These are phyloP conservation scores for Candida sanyaensis DNA, from an alignment of 1,139 yeast species.

Conservation along the genomic window DNA sequence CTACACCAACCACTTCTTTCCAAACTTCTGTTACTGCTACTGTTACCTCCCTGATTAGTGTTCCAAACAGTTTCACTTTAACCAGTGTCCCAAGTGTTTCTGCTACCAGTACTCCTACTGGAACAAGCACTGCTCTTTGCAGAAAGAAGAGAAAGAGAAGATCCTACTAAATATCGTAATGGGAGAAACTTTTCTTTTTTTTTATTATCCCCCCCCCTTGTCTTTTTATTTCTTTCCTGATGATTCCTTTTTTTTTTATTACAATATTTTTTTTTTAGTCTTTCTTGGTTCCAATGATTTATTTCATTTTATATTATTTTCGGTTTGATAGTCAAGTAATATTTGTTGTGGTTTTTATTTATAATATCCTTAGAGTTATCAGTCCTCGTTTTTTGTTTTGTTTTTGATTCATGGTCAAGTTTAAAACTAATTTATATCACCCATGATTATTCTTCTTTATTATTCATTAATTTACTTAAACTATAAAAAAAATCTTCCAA, in stretches of 20 bases:
- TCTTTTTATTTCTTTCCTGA: neutral
- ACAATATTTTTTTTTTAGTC: neutral
- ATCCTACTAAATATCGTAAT: slow-evolving; percentile 4
- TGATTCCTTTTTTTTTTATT: neutral
- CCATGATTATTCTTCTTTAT: neutral
- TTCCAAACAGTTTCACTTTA: slow-evolving; percentile 5
- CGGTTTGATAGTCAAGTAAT: neutral
- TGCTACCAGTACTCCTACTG: slow-evolving; percentile 39
- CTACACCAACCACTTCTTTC: slow-evolving; percentile 25
- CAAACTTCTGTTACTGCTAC: slow-evolving; percentile 19
- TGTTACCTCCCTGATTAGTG: slow-evolving; percentile 12
- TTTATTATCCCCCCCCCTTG: neutral
- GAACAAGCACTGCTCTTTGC: slow-evolving; percentile 34
- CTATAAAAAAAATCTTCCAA: neutral
- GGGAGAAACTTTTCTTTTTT: too few relatives aligned
- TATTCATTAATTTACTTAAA: neutral
- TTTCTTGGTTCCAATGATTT: neutral
- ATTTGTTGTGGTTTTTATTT: slow-evolving; percentile 1
- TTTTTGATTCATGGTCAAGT: slow-evolving; percentile 1
- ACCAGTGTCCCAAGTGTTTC: slow-evolving; percentile 24
- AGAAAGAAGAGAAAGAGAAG: slow-evolving; percentile 14
- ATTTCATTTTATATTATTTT: neutral
- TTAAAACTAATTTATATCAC: neutral
- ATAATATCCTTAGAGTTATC: neutral
- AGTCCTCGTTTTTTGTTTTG: too few relatives aligned